phyloP scores from a whole-genome alignment of 768 basidiomycete species.

The Guyanaporus albipodus region DNA sequence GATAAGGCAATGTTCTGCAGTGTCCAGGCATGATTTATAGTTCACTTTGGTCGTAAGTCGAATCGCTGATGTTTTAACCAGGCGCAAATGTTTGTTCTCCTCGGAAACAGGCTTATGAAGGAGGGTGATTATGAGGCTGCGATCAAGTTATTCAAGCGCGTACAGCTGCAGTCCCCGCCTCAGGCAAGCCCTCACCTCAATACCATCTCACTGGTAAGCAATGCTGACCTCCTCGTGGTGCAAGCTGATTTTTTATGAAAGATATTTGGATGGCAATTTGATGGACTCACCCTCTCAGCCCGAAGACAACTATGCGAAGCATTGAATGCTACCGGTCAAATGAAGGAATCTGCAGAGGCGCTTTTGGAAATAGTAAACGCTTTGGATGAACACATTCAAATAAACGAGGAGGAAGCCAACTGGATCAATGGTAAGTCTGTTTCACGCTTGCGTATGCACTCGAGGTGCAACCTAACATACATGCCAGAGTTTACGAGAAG shows the following conservation, averaged over 20 bases:
- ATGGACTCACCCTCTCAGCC: slow-evolving; percentile 4
- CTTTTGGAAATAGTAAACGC: slow-evolving; percentile 6
- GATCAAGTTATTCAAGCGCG: slow-evolving; percentile 9
- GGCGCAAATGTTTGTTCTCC: slow-evolving; percentile 15
- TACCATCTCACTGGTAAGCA: slow-evolving; percentile 13
- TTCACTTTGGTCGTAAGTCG: not conserved
- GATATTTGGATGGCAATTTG: slow-evolving; percentile 16
- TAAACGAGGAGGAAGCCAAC: not conserved
- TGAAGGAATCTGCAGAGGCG: slow-evolving; percentile 10
- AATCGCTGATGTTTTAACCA: not conserved
- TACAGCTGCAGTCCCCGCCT: not conserved
- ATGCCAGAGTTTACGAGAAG: slow-evolving; percentile 8
- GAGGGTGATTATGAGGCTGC: slow-evolving; percentile 11
- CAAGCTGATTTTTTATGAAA: not conserved
- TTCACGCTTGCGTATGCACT: too few relatives aligned
- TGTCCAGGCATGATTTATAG: slow-evolving; percentile 8
- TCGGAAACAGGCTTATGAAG: slow-evolving; percentile 5
- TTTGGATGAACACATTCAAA: slow-evolving; percentile 1
- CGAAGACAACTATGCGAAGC: slow-evolving; percentile 12
- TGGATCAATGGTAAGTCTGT: slow-evolving; percentile 8
- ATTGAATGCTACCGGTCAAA: slow-evolving; percentile 6
- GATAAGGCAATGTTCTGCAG: slow-evolving; percentile 6
- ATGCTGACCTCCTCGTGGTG: not conserved
- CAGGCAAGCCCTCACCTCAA: not conserved
- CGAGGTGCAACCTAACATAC: too few relatives aligned